Base-by-base conservation (phyloP, 352 stramenopile genomes). In the Globisporangium recalcitrans region DNA sequence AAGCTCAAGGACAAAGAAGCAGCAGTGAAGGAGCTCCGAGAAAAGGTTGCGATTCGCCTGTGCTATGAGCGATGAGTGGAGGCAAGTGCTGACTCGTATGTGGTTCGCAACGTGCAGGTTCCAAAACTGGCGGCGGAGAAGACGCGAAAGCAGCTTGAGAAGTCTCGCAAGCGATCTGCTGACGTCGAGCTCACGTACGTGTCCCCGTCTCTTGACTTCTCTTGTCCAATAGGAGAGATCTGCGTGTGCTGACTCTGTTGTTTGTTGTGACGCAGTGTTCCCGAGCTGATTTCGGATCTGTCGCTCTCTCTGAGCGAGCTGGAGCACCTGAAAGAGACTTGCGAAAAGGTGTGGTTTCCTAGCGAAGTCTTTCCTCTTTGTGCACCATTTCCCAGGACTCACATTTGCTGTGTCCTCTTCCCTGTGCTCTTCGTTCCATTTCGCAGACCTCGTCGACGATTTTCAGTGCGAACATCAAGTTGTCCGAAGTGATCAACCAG, bases 391-490 rank as follows among this genome's bases (percentile, higher is more conserved):
- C n/a, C 36, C 14, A 44, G 36, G n/a, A 8, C 24, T 53, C 24
- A 53, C 47, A 34, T 31, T 16, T 49, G 44, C 3, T 52, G 9
- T 29, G n/a, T n/a, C n/a, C n/a, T 67, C 44, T 38, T 29, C 19
- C 26, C 14, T 5, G 52, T n/a, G 21, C 3, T 4, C 3, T 32
- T 19, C 4, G 16, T n/a, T n/a, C 14, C 2, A 16, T n/a, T 26
- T 38, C 52, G 26, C 38, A 90, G 82, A 85, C 79, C 38, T 68
- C 82, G 27, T 79, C 73, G 63, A 81, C 69, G 22, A 86, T 91
- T 54, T 78, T 70, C 2, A 75, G 56, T 27, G 78, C 79, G 2
- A 85, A 69, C 26, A 69, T 72, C 4, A 87, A 86, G 58, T 60
- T 91, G 19, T 75, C 76, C 22, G 77, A 84, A 52, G 69, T 77